phyloP scores from a whole-genome alignment of 2,329 filamentous ascomycete species.

The Colletotrichum kahawae region DNA sequence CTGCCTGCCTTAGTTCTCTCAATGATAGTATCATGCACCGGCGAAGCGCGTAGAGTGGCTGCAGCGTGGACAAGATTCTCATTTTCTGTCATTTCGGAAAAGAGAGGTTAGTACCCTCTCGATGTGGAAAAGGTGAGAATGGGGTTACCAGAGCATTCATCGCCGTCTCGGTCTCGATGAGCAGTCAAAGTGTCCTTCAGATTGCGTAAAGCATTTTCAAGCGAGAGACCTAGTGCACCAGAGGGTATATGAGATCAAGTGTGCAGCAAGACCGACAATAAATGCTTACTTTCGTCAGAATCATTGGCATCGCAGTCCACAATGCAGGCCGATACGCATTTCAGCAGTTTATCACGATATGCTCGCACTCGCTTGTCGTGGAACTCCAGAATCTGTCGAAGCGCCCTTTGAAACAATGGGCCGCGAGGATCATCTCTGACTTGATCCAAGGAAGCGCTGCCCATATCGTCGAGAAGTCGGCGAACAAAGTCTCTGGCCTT shows the following conservation, averaged over 20 bases:
- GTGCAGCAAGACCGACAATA: neutral
- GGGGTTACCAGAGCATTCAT: neutral
- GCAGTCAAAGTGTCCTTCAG: neutral
- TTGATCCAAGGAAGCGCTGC: rapidly evolving
- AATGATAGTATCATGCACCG: neutral
- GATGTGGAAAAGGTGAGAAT: neutral
- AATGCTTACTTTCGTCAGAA: neutral
- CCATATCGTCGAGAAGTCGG: neutral
- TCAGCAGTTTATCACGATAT: neutral
- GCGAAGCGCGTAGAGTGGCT: neutral
- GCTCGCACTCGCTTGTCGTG: neutral
- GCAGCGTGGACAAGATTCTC: neutral
- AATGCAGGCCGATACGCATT: neutral
- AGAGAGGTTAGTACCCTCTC: neutral
- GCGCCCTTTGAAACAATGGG: neutral
- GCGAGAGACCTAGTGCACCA: neutral
- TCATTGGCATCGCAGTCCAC: neutral
- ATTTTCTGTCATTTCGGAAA: neutral
- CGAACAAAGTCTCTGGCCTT: neutral
- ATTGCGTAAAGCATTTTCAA: neutral
- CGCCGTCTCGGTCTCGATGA: rapidly evolving
- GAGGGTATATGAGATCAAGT: neutral
- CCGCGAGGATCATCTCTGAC: neutral
- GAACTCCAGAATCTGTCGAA: neutral
- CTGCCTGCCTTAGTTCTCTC: neutral